Base-by-base conservation (phyloP, 164 flowering plant genomes). In the Cinnamomum micranthum region DNA sequence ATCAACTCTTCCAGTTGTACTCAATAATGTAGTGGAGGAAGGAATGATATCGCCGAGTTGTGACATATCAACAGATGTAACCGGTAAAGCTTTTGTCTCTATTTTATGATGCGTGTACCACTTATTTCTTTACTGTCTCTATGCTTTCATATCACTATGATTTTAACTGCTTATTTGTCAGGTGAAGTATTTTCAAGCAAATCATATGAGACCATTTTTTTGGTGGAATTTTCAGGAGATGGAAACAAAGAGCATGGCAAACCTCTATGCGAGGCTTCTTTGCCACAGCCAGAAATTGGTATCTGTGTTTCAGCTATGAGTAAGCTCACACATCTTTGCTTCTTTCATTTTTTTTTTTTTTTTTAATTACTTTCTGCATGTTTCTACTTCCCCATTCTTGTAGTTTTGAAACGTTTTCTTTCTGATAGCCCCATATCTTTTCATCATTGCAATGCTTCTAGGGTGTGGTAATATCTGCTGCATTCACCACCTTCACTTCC, bases 171-270 rank as follows among this genome's bases (percentile, higher is more conserved):
- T 55, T 55, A 17, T 20, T 55, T 15, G n/a, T 15, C 60, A 55
- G 60, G 60, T 55, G 5, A 15, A 55, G n/a, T 20, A 55, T 6
- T 15, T 17, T 14, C 60, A 55, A 15, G 60, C 20, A 55, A 55
- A 20, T 55, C 60, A 55, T 14, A 55, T 55, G 60, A 55, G 60
- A 17, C 60, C n/a, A 3, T 14, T 4, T 15, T 20, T 55, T 55
- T 55, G 60, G 60, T 55, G 60, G 60, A 55, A 55, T 55, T n/a
- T 55, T 55, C 60, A 55, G n/a, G 60, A 55, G n/a, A 55, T 55
- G 60, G 60, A 55, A 15, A 55, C n/a, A 20, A 55, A 20, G 1
- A 17, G 60, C n/a, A 3, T 13, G 60, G 0, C 6, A 20, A 17
- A 55, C 19, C n/a, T 55, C 6, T 20, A 17, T 55, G 17, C 1